Evolutionary conservation across 1,284 basidiomycete genomes (phyloP).

Genomic region (Chondrostereum purpureum): DNA sequence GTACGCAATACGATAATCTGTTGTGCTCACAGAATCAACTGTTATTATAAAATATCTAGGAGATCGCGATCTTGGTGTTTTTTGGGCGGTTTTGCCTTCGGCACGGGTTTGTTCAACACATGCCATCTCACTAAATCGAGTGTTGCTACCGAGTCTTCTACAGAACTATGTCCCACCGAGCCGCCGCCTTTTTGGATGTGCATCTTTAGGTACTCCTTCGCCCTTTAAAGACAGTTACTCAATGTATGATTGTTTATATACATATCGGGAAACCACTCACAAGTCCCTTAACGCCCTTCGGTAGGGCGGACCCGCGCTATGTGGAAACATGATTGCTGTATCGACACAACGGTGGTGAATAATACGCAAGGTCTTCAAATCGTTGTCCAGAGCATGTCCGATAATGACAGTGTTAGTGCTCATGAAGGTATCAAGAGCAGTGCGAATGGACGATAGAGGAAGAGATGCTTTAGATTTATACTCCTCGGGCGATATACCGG

Average conservation of each 20-base stretch:
- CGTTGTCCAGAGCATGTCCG: slow-evolving; percentile 86
- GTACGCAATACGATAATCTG: no score
- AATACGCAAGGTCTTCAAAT: slow-evolving; percentile 80
- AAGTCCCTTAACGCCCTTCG: slow-evolving; percentile 73
- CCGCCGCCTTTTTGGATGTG: slow-evolving; percentile 74
- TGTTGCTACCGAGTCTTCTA: slow-evolving; percentile 80
- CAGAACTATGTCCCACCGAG: slow-evolving; percentile 73
- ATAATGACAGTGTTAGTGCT: slow-evolving; percentile 76
- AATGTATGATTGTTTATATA: slow-evolving; percentile 3
- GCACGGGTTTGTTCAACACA: slow-evolving; percentile 35
- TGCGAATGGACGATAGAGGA: slow-evolving; percentile 60
- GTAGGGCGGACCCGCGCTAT: slow-evolving; percentile 72
- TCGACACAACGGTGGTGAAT: slow-evolving; percentile 80
- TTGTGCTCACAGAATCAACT: no score
- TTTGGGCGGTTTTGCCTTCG: background rate
- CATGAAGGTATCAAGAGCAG: slow-evolving; percentile 63
- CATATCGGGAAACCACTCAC: slow-evolving; percentile 38
- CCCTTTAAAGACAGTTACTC: slow-evolving; percentile 2
- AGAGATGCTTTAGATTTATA: slow-evolving; percentile 51
- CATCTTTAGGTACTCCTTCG: slow-evolving; percentile 59
- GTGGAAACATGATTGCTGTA: slow-evolving; percentile 80
- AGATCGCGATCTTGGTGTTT: no score
- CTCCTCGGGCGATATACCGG: slow-evolving; percentile 67
- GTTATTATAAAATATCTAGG: no score
- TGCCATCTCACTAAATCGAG: slow-evolving; percentile 79